These are phyloP conservation scores for Suhomyces taliae DNA, from an alignment of 1,139 yeast genomes.

Conservation along the genomic window DNA sequence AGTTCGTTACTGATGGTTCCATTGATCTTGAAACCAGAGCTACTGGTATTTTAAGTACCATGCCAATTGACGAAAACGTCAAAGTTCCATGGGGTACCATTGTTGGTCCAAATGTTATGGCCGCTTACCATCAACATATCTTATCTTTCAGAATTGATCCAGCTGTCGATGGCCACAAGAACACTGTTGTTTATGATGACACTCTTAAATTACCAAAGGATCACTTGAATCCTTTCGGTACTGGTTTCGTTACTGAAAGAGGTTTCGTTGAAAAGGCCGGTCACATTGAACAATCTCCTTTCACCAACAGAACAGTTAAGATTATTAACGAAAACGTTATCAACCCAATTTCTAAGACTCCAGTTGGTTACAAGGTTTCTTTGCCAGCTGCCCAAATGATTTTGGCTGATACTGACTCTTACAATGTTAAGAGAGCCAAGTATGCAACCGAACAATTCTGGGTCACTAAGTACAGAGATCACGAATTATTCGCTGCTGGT, in stretches of 20 bases:
- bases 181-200: slow-evolving; percentile 76
- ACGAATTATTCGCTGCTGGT: slow-evolving; percentile 73
- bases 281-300: slow-evolving; percentile 71
- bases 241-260: slow-evolving; percentile 71
- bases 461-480: slow-evolving; percentile 72
- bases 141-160: slow-evolving; percentile 85
- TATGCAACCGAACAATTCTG: slow-evolving; percentile 75
- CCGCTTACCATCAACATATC: slow-evolving; percentile 87
- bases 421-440: slow-evolving; percentile 64
- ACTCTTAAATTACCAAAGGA: slow-evolving; percentile 62
- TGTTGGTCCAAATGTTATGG: slow-evolving; percentile 84
- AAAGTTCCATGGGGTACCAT: slow-evolving; percentile 81
- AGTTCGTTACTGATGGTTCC: slow-evolving; percentile 81
- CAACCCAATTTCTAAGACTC: slow-evolving; percentile 73
- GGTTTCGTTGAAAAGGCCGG: slow-evolving; percentile 71
- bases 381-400: slow-evolving; percentile 79
- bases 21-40: slow-evolving; percentile 84
- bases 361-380: slow-evolving; percentile 79
- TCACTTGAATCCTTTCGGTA: slow-evolving; percentile 65
- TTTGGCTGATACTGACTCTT: slow-evolving; percentile 63
- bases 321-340: slow-evolving; percentile 75
- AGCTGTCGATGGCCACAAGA: slow-evolving; percentile 80
- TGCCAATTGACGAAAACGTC: slow-evolving; percentile 78
- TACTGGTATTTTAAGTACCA: slow-evolving; percentile 81
- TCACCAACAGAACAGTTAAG: slow-evolving; percentile 75